A percentile compares a stretch with the other conserved stretches of the same genome.
phyloP scores from a whole-genome alignment of 2,329 filamentous ascomycete species.

The Xylariaceae sp. region DNA sequence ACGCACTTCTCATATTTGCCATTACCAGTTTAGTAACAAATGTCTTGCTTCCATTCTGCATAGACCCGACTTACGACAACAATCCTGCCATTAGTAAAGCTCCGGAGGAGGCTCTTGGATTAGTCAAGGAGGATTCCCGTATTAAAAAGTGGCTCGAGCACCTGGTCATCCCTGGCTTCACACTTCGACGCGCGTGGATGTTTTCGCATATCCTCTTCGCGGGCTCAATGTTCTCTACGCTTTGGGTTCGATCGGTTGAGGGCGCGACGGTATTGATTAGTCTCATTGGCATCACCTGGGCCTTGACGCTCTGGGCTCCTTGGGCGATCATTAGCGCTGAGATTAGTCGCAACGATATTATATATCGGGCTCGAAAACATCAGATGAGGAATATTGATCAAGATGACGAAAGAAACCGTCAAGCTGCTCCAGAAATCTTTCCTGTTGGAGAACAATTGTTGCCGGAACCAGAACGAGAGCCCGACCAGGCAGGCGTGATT shows the following conservation, averaged over 20 bases:
- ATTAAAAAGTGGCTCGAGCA: slow-evolving; percentile 58
- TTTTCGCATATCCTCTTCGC: slow-evolving; percentile 84
- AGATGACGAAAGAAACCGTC: slow-evolving; percentile 23
- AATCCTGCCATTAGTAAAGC: slow-evolving; percentile 45
- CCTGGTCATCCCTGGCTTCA: slow-evolving; percentile 80
- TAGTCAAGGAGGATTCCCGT: slow-evolving; percentile 42
- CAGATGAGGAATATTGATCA: slow-evolving; percentile 38
- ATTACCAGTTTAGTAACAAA: slow-evolving; percentile 83
- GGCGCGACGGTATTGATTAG: slow-evolving; percentile 79
- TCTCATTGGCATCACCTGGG: slow-evolving; percentile 88
- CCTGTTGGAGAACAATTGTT: slow-evolving; percentile 39
- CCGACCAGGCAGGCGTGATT: slow-evolving; percentile 85
- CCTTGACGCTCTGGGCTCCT: slow-evolving; percentile 90
- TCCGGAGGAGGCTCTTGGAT: slow-evolving; percentile 25
- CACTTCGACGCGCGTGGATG: slow-evolving; percentile 87
- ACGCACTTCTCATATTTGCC: slow-evolving; percentile 87
- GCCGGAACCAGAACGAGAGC: slow-evolving; percentile 62
- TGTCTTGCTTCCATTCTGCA: slow-evolving; percentile 82
- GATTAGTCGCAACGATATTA: slow-evolving; percentile 79
- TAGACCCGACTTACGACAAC: slow-evolving; percentile 77
- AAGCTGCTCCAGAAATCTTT: slow-evolving; percentile 33
- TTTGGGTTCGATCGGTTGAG: slow-evolving; percentile 74
- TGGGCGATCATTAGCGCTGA: slow-evolving; percentile 95
- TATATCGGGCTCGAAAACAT: slow-evolving; percentile 48
- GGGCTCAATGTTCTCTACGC: slow-evolving; percentile 79